A percentile compares a stretch with the other conserved stretches of the same genome.
Conservation (phyloP, 2,329 filamentous ascomycete species). For the Cercospora zeae-maydis region DNA sequence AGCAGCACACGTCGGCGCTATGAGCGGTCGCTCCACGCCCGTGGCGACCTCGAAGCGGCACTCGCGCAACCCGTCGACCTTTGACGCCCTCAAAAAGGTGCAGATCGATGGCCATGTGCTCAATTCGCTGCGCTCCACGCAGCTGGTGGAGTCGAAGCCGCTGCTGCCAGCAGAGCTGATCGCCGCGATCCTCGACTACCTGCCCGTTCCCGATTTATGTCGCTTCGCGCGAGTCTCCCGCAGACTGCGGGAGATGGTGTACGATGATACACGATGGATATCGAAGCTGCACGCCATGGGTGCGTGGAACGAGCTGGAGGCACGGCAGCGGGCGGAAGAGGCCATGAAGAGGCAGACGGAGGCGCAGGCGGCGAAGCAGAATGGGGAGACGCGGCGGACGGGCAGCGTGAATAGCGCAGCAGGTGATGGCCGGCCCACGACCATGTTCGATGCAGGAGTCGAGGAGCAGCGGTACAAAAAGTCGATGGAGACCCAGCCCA, state of each 20-base stretch:
- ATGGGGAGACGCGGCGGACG: slow-evolving; percentile 40
- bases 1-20: slow-evolving; percentile 8
- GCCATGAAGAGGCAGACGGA: slow-evolving; percentile 57
- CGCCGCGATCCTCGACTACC: slow-evolving; percentile 80
- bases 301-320: slow-evolving; percentile 87
- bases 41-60: slow-evolving; percentile 22
- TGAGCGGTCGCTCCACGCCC: slow-evolving; percentile 28
- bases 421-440: slow-evolving; percentile 47
- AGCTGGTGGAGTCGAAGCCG: slow-evolving; percentile 75
- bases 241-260: slow-evolving; percentile 95
- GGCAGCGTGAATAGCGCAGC: slow-evolving; percentile 39
- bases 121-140: slow-evolving; percentile 71
- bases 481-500: slow-evolving; percentile 36
- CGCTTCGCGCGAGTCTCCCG: slow-evolving; percentile 79
- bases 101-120: slow-evolving; percentile 54
- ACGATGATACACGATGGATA: slow-evolving; percentile 95
- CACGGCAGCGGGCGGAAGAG: slow-evolving; percentile 75
- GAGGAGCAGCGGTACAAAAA: slow-evolving; percentile 60
- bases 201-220: slow-evolving; percentile 80
- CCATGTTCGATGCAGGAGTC: slow-evolving; percentile 68
- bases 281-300: slow-evolving; percentile 80
- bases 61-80: slow-evolving; percentile 30
- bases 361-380: slow-evolving; percentile 45
- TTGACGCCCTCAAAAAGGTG: slow-evolving; percentile 30
- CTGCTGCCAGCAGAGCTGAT: slow-evolving; percentile 89